Percentiles rank a stretch among this genome's conserved stretches.
Conservation (phyloP, 495 filamentous ascomycete genomes). For the Penicillium diatomitis region DNA sequence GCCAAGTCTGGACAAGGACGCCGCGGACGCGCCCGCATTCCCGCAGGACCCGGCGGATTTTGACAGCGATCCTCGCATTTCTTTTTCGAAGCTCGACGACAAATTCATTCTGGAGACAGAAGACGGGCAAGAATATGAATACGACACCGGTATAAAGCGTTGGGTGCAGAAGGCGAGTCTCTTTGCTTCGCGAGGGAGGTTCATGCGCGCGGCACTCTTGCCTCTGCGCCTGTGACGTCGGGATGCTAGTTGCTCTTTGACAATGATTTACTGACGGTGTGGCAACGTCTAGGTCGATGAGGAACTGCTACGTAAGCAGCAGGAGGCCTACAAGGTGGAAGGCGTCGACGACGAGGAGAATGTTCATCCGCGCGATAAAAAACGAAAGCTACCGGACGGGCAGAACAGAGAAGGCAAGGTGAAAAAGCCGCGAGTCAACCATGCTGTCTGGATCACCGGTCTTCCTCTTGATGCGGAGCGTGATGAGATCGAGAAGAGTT, state of each 20-base stretch:
- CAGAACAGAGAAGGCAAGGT: constrained; percentile 40
- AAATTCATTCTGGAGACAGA: constrained; percentile 81
- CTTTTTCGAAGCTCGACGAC: constrained; percentile 69
- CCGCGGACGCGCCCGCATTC: constrained; percentile 35
- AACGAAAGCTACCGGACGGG: constrained; percentile 46
- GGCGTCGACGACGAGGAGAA: constrained; percentile 58
- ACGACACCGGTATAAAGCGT: constrained; percentile 57
- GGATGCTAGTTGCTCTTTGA: neutral
- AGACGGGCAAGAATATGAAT: constrained; percentile 79
- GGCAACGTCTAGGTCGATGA: constrained; percentile 55
- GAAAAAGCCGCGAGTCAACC: constrained; percentile 67
- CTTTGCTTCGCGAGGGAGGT: neutral
- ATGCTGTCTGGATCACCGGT: constrained; percentile 80
- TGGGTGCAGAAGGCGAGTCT: constrained; percentile 66
- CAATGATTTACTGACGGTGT: constrained; percentile 2
- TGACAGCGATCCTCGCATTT: constrained; percentile 72
- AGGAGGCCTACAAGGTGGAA: constrained; percentile 60
- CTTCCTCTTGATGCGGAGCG: constrained; percentile 68
- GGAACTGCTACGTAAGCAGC: constrained; percentile 67
- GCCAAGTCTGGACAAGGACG: constrained; percentile 12
- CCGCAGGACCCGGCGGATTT: constrained; percentile 69
- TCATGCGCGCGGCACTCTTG: constrained; percentile 3
- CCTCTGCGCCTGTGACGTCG: neutral
- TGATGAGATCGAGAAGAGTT: constrained; percentile 73
- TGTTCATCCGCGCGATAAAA: constrained; percentile 53